phyloP scores from a whole-genome alignment of 192 early-diverging fungal species.

The Coemansia sp. region DNA sequence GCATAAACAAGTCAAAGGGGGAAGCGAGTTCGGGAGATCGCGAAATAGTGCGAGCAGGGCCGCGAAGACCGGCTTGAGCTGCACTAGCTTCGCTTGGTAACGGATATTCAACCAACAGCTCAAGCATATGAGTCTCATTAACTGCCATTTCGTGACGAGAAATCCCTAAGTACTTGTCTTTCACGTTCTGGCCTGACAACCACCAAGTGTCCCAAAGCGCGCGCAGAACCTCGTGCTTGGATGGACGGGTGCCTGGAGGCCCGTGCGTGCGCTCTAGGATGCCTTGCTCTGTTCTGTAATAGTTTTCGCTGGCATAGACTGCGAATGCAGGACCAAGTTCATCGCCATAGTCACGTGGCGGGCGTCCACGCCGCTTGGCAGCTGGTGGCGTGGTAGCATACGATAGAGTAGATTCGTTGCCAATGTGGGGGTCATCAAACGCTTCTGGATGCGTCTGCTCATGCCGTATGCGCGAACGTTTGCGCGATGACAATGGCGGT shows the following conservation, averaged over 20 bases:
- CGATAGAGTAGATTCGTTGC: slow-evolving; percentile 8
- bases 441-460: slow-evolving; percentile 7
- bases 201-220: slow-evolving; percentile 49
- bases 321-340: slow-evolving; percentile 52
- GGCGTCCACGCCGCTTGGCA: slow-evolving; percentile 50
- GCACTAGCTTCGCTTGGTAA: slow-evolving; percentile 29
- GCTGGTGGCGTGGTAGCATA: slow-evolving; percentile 26
- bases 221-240: slow-evolving; percentile 42
- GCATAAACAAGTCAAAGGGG: slow-evolving; percentile 33
- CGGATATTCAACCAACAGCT: slow-evolving; percentile 47
- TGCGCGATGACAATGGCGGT: slow-evolving; percentile 19
- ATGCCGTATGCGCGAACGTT: slow-evolving; percentile 28
- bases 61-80: slow-evolving; percentile 18
- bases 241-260: slow-evolving; percentile 1
- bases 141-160: slow-evolving; percentile 47
- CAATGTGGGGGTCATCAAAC: slow-evolving; percentile 9
- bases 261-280: slow-evolving; percentile 18
- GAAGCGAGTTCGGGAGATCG: slow-evolving; percentile 29
- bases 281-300: slow-evolving; percentile 12
- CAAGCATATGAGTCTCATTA: slow-evolving; percentile 47
- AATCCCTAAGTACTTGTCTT: slow-evolving; percentile 46
- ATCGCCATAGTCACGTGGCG: slow-evolving; percentile 52
- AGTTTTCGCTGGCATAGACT: slow-evolving; percentile 44
- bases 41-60: slow-evolving; percentile 7
- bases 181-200: slow-evolving; percentile 37